A percentile compares a stretch with the other conserved stretches of the same genome.
phyloP scores from a whole-genome alignment of 2,329 filamentous ascomycete species.

The Lachnellula cervina region DNA sequence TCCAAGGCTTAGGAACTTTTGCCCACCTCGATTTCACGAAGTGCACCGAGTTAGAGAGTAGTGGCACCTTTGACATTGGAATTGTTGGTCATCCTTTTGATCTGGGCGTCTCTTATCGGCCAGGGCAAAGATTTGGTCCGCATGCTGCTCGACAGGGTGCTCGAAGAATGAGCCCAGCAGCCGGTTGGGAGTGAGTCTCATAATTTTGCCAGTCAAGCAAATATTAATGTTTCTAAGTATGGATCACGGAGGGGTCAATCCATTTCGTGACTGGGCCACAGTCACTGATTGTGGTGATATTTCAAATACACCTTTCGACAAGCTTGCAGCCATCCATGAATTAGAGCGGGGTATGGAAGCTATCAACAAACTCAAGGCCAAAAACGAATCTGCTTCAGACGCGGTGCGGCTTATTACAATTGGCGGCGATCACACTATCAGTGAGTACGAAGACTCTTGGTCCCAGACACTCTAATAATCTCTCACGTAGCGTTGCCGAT shows the following conservation, averaged over 20 bases:
- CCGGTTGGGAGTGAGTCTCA: constrained; percentile 24
- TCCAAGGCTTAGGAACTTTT: constrained; percentile 22
- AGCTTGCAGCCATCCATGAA: constrained; percentile 25
- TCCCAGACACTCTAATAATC: neutral
- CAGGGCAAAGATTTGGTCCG: constrained; percentile 29
- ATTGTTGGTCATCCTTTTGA: constrained; percentile 31
- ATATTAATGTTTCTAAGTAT: constrained; percentile 20
- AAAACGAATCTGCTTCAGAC: constrained; percentile 24
- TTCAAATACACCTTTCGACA: constrained; percentile 28
- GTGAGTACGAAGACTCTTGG: constrained; percentile 7
- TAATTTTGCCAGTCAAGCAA: neutral
- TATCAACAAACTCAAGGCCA: constrained; percentile 19
- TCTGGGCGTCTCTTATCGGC: constrained; percentile 27
- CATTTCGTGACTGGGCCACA: constrained; percentile 26
- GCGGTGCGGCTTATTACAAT: constrained; percentile 26
- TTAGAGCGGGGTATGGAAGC: constrained; percentile 27
- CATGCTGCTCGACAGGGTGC: constrained; percentile 28
- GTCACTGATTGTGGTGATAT: constrained; percentile 30
- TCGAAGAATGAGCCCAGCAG: constrained; percentile 19
- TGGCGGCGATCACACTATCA: constrained; percentile 32
- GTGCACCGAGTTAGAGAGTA: constrained; percentile 21
- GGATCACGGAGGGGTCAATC: constrained; percentile 26
- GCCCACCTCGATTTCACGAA: constrained; percentile 26
- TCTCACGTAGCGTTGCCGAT: constrained; percentile 24
- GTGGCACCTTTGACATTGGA: constrained; percentile 28